Conservation (phyloP, 306 rosid genomes). For the Gastrolobium villosum region DNA sequence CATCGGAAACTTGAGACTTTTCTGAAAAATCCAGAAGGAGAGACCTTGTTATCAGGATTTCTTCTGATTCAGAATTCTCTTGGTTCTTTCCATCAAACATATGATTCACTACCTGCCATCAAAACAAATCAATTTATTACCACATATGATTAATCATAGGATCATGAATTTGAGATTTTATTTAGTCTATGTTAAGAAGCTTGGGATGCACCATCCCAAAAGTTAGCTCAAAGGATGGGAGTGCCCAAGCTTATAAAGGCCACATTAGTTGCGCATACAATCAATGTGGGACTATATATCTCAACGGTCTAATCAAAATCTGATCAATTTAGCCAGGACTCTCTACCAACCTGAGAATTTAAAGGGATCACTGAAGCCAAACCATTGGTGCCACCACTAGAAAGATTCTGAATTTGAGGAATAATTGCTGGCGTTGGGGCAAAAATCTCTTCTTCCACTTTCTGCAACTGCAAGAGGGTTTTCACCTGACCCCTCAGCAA, state of each 20-base stretch:
- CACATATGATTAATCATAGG: neutral
- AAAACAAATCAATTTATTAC: neutral
- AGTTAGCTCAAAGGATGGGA: no score
- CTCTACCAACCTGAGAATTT: slow-evolving; percentile 63
- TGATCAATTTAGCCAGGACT: neutral
- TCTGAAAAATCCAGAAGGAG: slow-evolving; percentile 80
- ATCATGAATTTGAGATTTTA: neutral
- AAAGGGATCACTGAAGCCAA: slow-evolving; percentile 46
- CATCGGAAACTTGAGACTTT: slow-evolving; percentile 58
- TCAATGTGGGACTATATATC: no score
- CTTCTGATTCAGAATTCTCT: slow-evolving; percentile 60
- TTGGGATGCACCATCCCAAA: no score
- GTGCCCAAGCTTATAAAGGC: no score
- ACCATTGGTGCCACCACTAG: slow-evolving; percentile 35
- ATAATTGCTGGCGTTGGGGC: slow-evolving; percentile 75
- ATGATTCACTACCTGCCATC: slow-evolving; percentile 53
- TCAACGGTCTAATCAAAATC: neutral
- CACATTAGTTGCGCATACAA: no score
- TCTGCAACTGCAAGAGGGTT: slow-evolving; percentile 85
- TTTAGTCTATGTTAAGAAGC: no score
- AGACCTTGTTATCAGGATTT: slow-evolving; percentile 67
- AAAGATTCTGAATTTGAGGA: slow-evolving; percentile 62
- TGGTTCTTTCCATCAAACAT: slow-evolving; percentile 56
- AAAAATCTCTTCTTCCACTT: slow-evolving; percentile 83
- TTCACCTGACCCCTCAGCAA: slow-evolving; percentile 88